Conservation (phyloP, 179 eudicot genomes). For the Beta lomatogona region DNA sequence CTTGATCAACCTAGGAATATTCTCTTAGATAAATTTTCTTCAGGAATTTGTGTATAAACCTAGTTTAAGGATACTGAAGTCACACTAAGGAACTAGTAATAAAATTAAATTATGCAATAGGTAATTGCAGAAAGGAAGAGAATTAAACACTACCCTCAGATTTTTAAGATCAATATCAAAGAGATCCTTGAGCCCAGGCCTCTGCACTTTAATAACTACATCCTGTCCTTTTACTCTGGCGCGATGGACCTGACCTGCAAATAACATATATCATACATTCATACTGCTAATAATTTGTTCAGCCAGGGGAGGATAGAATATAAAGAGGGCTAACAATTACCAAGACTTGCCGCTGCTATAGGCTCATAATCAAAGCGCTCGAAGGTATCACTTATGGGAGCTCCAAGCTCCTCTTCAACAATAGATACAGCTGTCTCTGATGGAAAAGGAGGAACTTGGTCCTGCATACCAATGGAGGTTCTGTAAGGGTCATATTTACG, state of each 20-base stretch:
- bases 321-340: slow-evolving; percentile 42
- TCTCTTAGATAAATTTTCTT: neutral
- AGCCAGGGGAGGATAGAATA: slow-evolving; percentile 5
- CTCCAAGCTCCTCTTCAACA: slow-evolving; percentile 93
- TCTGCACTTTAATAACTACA: slow-evolving; percentile 93
- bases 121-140: neutral
- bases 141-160: slow-evolving; percentile 70
- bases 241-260: slow-evolving; percentile 98
- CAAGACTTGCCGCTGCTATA: slow-evolving; percentile 99
- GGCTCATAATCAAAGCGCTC: slow-evolving; percentile 92
- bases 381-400: slow-evolving; percentile 62
- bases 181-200: slow-evolving; percentile 96
- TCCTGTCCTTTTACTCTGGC: slow-evolving; percentile 88
- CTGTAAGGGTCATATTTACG: slow-evolving; percentile 11
- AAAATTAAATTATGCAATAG: neutral
- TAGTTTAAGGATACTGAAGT: slow-evolving; percentile 4
- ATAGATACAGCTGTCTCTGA: slow-evolving; percentile 85
- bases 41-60: neutral
- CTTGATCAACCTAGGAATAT: neutral
- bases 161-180: slow-evolving; percentile 98
- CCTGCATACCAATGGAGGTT: slow-evolving; percentile 46
- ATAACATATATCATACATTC: slow-evolving; percentile 23
- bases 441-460: slow-evolving; percentile 99
- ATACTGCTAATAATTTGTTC: slow-evolving; percentile 1
- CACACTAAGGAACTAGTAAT: neutral